Conservation (phyloP, 2,329 filamentous ascomycete genomes). For the Proliferodiscus dingleyae region DNA sequence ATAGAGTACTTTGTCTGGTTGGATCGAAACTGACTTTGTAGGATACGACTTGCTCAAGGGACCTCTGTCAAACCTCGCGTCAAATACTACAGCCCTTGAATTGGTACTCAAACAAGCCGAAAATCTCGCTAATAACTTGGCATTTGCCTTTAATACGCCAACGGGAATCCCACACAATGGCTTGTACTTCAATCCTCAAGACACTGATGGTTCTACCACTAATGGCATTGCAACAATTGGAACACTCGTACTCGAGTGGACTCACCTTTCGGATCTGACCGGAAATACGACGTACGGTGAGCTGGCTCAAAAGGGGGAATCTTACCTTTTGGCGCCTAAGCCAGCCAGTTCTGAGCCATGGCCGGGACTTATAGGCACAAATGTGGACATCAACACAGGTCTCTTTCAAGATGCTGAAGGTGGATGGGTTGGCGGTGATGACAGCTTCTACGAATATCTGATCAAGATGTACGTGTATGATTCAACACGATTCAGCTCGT, state of each 20-base stretch:
- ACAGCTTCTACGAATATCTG: conserved; percentile 85
- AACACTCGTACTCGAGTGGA: conserved; percentile 80
- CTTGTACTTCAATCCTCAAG: conserved; percentile 53
- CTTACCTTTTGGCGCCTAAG: conserved; percentile 62
- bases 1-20: conserved; percentile 24
- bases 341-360: conserved; percentile 64
- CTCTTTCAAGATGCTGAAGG: conserved; percentile 61
- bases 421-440: conserved; percentile 72
- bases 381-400: conserved; percentile 61
- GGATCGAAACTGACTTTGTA: conserved; percentile 22
- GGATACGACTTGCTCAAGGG: conserved; percentile 69
- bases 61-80: conserved; percentile 50
- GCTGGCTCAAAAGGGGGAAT: conserved; percentile 63
- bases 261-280: conserved; percentile 69
- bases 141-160: conserved; percentile 72
- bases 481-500: conserved; percentile 52
- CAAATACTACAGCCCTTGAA: conserved; percentile 42
- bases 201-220: conserved; percentile 44
- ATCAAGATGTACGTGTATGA: conserved; percentile 91
- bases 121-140: conserved; percentile 66
- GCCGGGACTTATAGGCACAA: conserved; percentile 68
- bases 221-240: conserved; percentile 76
- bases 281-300: conserved; percentile 61
- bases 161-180: conserved; percentile 70
- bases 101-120: conserved; percentile 62